Base-by-base conservation (phyloP, 1,139 yeast genomes). In the Pichia sp. region DNA sequence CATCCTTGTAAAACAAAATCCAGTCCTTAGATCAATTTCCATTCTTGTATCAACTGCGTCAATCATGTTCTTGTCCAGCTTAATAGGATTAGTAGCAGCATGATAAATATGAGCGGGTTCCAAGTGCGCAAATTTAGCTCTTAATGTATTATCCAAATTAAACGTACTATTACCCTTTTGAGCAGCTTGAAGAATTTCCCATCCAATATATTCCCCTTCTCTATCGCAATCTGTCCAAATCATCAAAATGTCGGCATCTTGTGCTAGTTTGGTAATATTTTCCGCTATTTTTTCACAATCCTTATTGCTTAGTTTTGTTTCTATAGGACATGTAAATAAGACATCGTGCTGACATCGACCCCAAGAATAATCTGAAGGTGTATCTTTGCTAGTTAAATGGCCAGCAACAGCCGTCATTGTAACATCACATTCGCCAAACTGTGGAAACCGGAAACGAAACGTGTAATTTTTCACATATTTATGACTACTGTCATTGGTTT, bases 191-290 rank as follows among this genome's bases (percentile, higher is more conserved):
- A 75, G 71, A 28, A 94, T 77, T 59, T 92, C 97, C 69, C 76
- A 79, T 0, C 98, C 99, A 49, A 94, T 94, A 60, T 82, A 84
- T 62, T 94, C 99, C 1, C 99, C 99, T 60, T 94, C 99, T 38
- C 98, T 71, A 69, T 94, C 99, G 65, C 97, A 92, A 71, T 94
- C 99, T 2, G 98, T 94, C 98, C 98, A 94, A 8, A 94, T 87
- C 84, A 86, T 85, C 50, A 94, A 66, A 41, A 69, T 68, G 43
- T 78, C 73, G 4, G 85, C 76, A 32, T 55, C 59, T 36, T 81
- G 61, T 3, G 92, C 86, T 58, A 88, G 90, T 4, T 64, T 64
- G 36, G 73, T 64, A 41, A 94, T 86, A 58, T 92, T 92, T n/a
- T 70, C 67, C 23, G 81, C 81, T 27, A 87, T 77, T 29, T 72